phyloP scores from a whole-genome alignment of 2,329 filamentous ascomycete species.

The Kalmusia sp. region DNA sequence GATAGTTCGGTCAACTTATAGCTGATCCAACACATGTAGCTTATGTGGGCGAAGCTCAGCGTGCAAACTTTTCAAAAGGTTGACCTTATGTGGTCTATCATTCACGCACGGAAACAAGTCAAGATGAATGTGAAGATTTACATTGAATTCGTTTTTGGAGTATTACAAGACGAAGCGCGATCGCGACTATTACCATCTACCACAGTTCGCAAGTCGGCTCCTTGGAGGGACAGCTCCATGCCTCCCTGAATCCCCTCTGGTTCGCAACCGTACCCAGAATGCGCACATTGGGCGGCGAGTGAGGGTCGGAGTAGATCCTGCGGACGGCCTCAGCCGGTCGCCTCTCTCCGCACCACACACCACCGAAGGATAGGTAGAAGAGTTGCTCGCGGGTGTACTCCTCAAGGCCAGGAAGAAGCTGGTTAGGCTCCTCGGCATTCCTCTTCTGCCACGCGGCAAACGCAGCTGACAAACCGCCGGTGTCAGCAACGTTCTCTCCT shows the following conservation, averaged over 20 bases:
- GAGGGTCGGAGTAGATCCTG: constrained; percentile 66
- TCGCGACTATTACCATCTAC: too few species aligned
- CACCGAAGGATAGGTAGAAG: constrained; percentile 69
- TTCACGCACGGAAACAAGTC: too few species aligned
- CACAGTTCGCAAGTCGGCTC: constrained; percentile 72
- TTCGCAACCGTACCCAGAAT: constrained; percentile 67
- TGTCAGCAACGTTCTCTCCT: constrained; percentile 73
- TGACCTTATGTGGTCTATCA: too few species aligned
- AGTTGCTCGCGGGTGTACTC: constrained; percentile 69
- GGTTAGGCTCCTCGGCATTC: constrained; percentile 54
- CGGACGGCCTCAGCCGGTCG: constrained; percentile 62
- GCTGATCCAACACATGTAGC: too few species aligned
- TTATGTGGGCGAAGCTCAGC: too few species aligned
- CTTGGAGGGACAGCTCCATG: constrained; percentile 67
- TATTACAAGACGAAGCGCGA: too few species aligned
- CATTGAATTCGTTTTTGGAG: too few species aligned
- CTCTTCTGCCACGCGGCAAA: constrained; percentile 69
- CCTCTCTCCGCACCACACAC: constrained; percentile 66
- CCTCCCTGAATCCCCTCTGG: constrained; percentile 69
- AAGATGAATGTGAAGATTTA: too few species aligned
- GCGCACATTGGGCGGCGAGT: constrained; percentile 67
- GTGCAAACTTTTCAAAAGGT: too few species aligned
- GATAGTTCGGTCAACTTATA: too few species aligned
- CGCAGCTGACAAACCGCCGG: constrained; percentile 66
- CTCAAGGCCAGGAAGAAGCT: constrained; percentile 64